Evolutionary conservation across 257 asterid species (phyloP).

Genomic region (Solanum raphanifolium): DNA sequence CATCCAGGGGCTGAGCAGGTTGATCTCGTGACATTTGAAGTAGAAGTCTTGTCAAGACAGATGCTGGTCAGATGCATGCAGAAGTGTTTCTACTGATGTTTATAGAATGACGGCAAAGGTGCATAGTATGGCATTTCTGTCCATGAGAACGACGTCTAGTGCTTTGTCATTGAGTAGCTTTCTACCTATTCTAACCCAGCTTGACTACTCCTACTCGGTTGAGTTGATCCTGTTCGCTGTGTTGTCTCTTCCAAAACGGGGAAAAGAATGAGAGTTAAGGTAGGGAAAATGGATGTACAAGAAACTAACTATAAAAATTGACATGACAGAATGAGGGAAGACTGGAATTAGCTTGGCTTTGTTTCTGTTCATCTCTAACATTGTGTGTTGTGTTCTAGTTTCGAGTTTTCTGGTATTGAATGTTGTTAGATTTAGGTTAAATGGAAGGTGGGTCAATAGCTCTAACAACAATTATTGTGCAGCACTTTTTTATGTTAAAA

Average conservation of each 20-base stretch:
- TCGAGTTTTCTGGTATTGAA: background rate
- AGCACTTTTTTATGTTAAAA: too few relatives aligned
- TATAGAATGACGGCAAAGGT: background rate
- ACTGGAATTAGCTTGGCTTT: background rate
- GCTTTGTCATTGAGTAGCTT: background rate
- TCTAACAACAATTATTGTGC: background rate
- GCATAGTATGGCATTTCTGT: background rate
- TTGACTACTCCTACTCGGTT: background rate
- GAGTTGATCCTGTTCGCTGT: background rate
- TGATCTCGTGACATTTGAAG: background rate
- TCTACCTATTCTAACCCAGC: background rate
- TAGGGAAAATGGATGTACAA: background rate
- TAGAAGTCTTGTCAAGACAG: background rate
- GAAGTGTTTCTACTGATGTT: background rate
- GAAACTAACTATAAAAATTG: background rate
- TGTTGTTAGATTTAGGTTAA: background rate
- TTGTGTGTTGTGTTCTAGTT: background rate
- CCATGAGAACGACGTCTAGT: background rate
- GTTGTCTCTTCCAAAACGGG: background rate
- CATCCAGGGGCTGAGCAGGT: background rate
- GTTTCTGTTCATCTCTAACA: background rate
- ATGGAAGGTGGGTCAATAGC: background rate
- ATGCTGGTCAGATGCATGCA: background rate
- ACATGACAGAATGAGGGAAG: background rate
- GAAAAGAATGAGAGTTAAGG: background rate